A percentile compares a stretch with the other conserved stretches of the same genome.
Conservation (phyloP, 2,329 filamentous ascomycete species). For the Clathrospora elynae region DNA sequence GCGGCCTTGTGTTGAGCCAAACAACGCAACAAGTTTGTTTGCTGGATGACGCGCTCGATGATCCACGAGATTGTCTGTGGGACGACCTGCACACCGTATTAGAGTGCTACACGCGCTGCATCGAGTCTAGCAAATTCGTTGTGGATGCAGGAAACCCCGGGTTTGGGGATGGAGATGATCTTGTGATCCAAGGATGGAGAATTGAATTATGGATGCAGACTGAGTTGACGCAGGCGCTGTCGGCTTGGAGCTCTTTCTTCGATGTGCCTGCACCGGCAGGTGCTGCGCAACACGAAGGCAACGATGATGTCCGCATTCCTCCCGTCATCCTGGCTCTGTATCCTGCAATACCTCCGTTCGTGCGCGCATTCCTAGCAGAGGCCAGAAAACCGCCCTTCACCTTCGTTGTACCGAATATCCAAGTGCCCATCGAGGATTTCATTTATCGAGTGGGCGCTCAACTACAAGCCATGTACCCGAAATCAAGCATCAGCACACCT, state of each 20-base stretch:
- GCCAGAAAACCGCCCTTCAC: neutral
- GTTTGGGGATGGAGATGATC: neutral
- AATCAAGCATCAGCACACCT: too few species aligned
- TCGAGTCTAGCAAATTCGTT: constrained; percentile 1
- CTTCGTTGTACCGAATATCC: neutral
- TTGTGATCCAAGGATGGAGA: neutral
- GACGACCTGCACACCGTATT: neutral
- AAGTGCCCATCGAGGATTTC: neutral
- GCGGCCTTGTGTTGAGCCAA: neutral
- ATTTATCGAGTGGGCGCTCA: neutral
- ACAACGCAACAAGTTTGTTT: neutral
- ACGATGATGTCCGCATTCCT: neutral
- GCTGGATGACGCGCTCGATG: neutral
- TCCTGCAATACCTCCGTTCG: neutral
- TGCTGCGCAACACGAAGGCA: neutral
- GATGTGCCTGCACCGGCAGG: neutral
- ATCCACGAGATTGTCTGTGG: neutral
- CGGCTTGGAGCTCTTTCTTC: neutral
- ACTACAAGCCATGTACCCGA: neutral
- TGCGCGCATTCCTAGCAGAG: neutral
- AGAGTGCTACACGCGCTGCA: neutral
- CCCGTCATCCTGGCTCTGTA: too few species aligned
- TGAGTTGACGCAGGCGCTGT: neutral
- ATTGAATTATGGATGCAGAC: neutral
- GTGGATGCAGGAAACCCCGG: neutral